A percentile compares a stretch with the other conserved stretches of the same genome.
Evolutionary conservation across 2,329 filamentous ascomycete species (phyloP).

Genomic region (Sporothrix pseudoabietina): DNA sequence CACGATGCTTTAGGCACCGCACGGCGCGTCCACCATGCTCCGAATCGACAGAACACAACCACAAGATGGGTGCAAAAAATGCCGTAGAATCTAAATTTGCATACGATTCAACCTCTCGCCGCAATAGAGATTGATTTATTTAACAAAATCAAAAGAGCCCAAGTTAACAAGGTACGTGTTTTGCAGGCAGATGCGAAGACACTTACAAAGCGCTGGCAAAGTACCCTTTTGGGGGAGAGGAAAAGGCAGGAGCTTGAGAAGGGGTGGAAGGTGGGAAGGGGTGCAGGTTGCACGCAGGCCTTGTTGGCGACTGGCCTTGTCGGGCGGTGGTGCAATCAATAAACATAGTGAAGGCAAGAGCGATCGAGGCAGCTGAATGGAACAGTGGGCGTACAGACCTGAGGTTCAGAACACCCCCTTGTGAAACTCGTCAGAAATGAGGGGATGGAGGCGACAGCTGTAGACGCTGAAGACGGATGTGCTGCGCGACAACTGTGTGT

Average conservation of each 20-base stretch:
- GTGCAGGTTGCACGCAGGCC: background rate
- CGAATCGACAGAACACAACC: slow-evolving; percentile 24
- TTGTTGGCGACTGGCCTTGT: background rate
- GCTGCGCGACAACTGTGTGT: slow-evolving; percentile 1
- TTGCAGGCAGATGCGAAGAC: background rate
- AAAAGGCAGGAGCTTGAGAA: background rate
- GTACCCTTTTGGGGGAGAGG: slow-evolving; percentile 8
- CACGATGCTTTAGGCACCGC: slow-evolving; percentile 9
- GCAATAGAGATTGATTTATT: background rate
- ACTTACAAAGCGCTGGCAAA: background rate
- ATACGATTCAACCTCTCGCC: background rate
- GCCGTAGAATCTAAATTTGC: background rate
- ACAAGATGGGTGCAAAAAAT: background rate
- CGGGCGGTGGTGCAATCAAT: background rate
- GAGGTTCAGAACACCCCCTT: background rate
- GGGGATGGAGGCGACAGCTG: background rate
- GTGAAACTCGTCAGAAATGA: slow-evolving; percentile 15
- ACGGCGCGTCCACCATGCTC: background rate
- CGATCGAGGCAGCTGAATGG: background rate
- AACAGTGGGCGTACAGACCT: slow-evolving; percentile 11
- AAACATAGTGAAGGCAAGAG: background rate
- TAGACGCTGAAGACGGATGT: slow-evolving; percentile 1
- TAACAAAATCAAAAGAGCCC: background rate
- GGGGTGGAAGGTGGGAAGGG: background rate
- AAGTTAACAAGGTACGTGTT: slow-evolving; percentile 1